Base-by-base conservation (phyloP, 2,329 filamentous ascomycete species). In the Pestalotiopsis sp. region DNA sequence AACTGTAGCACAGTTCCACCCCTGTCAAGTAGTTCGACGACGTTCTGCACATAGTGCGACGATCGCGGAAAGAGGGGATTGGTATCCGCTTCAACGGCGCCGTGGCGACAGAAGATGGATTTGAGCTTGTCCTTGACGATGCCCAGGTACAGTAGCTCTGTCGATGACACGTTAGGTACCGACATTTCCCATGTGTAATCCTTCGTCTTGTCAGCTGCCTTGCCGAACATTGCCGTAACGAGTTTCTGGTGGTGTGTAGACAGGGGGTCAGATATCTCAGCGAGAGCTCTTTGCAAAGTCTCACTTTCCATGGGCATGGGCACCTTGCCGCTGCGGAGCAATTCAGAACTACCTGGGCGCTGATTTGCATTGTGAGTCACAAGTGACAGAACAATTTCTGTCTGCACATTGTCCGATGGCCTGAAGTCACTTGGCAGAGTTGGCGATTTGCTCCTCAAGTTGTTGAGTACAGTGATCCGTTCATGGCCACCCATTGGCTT, bases 231-330 rank as follows among this genome's bases (percentile, higher is more conserved):
- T 0, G 92, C 91, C n/a, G 90, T 91, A 75, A 98, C 88, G 81
- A 97, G 94, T 77, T 97, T 95, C 69, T 92, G 88, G 77, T 97
- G 97, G 76, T 97, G 95, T 0, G 93, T 92, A 3, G 94, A 97
- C 70, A 87, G 91, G 0, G 93, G 90, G 75, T 97, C 93, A 0
- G 92, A 91, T 26, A 98, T 80, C 26, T 93, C 92, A 67, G 92
- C 91, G 62, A 98, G 86, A 3, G 93, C 93, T 70, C 94, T 89
- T 69, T 93, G 89, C 69, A 97, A 94, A 1, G 92, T 94, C 78
- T 98, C 95, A 74, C 95, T 94, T 78, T 98, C 94, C 80, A 97
- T 93, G 75, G 96, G 93, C 7, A 97, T 87, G 0, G 96, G 96
- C 4, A 99, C 85, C 75, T 94, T 94, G 22, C 93, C 93, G 74